A percentile compares a stretch with the other conserved stretches of the same genome.
phyloP scores from a whole-genome alignment of 495 filamentous ascomycete genomes.

The Aspergillus heteromorphus region DNA sequence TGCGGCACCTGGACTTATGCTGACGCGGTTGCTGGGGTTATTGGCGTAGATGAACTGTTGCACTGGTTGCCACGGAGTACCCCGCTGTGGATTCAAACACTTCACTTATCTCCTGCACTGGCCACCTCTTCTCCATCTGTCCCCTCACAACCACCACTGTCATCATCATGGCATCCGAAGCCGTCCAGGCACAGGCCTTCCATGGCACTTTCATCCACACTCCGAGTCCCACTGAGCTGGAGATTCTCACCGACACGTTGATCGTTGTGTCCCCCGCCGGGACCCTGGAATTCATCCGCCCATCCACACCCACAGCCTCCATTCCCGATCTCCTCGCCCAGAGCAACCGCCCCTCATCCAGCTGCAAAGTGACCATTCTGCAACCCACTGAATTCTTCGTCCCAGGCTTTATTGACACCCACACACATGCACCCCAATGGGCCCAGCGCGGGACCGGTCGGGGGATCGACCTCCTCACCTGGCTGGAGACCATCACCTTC shows the following conservation, averaged over 20 bases:
- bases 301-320: slow-evolving; percentile 33
- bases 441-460: slow-evolving; percentile 55
- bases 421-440: slow-evolving; percentile 63
- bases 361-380: slow-evolving; percentile 37
- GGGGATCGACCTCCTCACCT: slow-evolving; percentile 53
- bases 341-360: slow-evolving; percentile 30
- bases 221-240: slow-evolving; percentile 29
- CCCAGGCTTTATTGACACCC: slow-evolving; percentile 60
- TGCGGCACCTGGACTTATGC: neutral
- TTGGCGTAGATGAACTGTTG: neutral
- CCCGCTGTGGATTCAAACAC: neutral
- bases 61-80: neutral
- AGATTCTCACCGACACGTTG: slow-evolving; percentile 44
- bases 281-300: slow-evolving; percentile 37
- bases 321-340: slow-evolving; percentile 25
- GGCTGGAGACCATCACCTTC: slow-evolving; percentile 58
- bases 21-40: neutral
- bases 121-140: neutral
- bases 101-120: neutral
- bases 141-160: neutral
- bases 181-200: slow-evolving; percentile 22
- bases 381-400: slow-evolving; percentile 48
- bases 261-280: slow-evolving; percentile 38
- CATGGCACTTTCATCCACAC: slow-evolving; percentile 53
- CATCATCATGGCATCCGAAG: neutral